A percentile compares a stretch with the other conserved stretches of the same genome.
Conservation (phyloP, 257 asterid species). For the Petunia axillaris region DNA sequence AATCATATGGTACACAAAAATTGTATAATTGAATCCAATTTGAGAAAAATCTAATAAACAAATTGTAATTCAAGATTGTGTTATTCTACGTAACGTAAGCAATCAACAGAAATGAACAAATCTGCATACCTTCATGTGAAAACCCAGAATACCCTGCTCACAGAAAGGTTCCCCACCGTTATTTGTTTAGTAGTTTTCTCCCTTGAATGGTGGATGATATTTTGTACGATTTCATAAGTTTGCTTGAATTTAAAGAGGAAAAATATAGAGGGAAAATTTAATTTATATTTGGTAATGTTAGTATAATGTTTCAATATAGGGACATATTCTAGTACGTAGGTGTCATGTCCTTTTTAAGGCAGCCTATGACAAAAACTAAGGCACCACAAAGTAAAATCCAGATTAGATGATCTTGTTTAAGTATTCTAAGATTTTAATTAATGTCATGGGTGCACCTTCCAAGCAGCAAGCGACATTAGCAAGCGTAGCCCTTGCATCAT, state of each 20-base stretch:
- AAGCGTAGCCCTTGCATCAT: too few relatives aligned
- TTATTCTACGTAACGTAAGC: background rate
- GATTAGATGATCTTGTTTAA: background rate
- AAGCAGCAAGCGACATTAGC: too few relatives aligned
- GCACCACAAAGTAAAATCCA: background rate
- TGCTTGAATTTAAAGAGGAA: background rate
- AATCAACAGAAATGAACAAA: background rate
- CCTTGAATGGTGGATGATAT: background rate
- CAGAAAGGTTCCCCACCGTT: background rate
- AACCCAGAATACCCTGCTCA: background rate
- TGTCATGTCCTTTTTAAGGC: background rate
- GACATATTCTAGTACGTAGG: constrained; percentile 4
- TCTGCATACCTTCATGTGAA: background rate
- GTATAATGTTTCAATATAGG: background rate
- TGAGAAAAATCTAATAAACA: constrained; percentile 10
- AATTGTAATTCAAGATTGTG: background rate
- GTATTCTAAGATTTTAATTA: too few relatives aligned
- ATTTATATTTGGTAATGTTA: background rate
- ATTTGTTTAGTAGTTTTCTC: background rate
- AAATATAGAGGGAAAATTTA: background rate
- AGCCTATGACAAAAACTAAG: background rate
- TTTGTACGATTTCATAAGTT: background rate
- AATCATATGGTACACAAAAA: background rate
- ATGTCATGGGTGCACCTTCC: too few relatives aligned
- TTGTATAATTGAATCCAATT: background rate